Conservation (phyloP, 2,329 filamentous ascomycete species). For the Hypoxylon sp. region DNA sequence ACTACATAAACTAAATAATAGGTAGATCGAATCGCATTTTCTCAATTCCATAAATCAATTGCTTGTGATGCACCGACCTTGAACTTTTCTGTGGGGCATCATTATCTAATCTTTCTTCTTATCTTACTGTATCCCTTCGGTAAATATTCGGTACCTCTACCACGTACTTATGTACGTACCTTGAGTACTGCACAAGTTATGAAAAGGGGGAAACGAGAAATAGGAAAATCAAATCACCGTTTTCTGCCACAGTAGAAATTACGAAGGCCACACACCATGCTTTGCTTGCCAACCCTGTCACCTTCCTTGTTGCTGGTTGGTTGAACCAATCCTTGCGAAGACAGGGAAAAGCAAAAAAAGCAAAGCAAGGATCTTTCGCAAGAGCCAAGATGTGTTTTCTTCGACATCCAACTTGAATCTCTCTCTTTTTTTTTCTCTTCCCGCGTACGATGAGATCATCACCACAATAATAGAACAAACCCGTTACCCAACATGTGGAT, state of each 20-base stretch:
- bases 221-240: conserved; percentile 27
- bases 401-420: conserved; percentile 20
- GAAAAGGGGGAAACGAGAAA: too few relatives aligned
- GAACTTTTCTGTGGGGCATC: conserved; percentile 43
- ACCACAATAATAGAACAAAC: conserved; percentile 32
- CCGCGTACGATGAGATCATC: conserved; percentile 30
- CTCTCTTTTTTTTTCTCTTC: too few relatives aligned
- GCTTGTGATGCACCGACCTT: conserved; percentile 23
- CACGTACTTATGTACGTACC: too few relatives aligned
- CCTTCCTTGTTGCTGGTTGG: conserved; percentile 23
- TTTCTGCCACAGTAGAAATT: conserved; percentile 9
- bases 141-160: conserved; percentile 26
- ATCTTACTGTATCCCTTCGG: conserved; percentile 32
- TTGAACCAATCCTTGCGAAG: conserved; percentile 7
- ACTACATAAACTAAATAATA: too few relatives aligned
- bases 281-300: too few relatives aligned
- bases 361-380: conserved; percentile 11
- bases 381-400: conserved; percentile 6
- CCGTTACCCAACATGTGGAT: conserved; percentile 83
- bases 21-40: background rate
- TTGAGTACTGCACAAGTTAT: too few relatives aligned
- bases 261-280: too few relatives aligned
- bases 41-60: conserved; percentile 1
- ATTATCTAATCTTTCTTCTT: conserved; percentile 30
- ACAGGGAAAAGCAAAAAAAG: too few relatives aligned